Conservation (phyloP, 106 monocot genomes). For the Acanthochlamys bracteata region DNA sequence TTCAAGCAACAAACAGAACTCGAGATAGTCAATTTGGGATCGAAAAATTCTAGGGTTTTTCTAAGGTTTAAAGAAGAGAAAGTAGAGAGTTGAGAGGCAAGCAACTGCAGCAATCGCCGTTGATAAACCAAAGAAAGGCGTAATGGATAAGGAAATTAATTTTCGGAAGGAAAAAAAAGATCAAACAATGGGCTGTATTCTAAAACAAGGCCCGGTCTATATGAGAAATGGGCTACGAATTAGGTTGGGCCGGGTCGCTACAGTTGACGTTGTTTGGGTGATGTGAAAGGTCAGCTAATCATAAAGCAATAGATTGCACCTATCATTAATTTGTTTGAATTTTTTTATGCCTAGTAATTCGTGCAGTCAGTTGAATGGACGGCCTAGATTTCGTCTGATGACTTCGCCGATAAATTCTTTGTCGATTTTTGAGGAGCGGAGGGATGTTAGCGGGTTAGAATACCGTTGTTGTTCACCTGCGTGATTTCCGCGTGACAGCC, state of each 20-base stretch:
- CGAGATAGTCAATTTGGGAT: neutral
- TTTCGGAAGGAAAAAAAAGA: too few species aligned
- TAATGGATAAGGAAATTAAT: constrained; percentile 8
- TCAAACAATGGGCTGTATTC: too few species aligned
- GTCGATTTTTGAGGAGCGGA: too few species aligned
- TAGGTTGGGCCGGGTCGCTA: too few species aligned
- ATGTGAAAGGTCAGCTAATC: constrained; percentile 25
- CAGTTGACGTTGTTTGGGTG: neutral
- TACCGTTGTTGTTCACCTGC: too few species aligned
- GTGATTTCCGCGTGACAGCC: too few species aligned
- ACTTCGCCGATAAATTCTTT: too few species aligned
- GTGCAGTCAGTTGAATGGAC: neutral
- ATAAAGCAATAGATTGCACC: constrained; percentile 15
- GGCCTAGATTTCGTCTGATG: neutral
- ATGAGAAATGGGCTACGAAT: too few species aligned
- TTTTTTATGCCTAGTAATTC: neutral
- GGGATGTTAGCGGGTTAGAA: too few species aligned
- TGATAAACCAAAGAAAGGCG: neutral
- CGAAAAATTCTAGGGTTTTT: constrained; percentile 13
- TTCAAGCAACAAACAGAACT: neutral
- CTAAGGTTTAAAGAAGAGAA: constrained; percentile 20
- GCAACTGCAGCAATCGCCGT: constrained; percentile 22
- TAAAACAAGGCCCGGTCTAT: too few species aligned
- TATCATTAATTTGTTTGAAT: neutral
- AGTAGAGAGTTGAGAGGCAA: constrained; percentile 15